Evolutionary conservation across 495 filamentous ascomycete genomes (phyloP).

Genomic region (Annulohypoxylon nitens): DNA sequence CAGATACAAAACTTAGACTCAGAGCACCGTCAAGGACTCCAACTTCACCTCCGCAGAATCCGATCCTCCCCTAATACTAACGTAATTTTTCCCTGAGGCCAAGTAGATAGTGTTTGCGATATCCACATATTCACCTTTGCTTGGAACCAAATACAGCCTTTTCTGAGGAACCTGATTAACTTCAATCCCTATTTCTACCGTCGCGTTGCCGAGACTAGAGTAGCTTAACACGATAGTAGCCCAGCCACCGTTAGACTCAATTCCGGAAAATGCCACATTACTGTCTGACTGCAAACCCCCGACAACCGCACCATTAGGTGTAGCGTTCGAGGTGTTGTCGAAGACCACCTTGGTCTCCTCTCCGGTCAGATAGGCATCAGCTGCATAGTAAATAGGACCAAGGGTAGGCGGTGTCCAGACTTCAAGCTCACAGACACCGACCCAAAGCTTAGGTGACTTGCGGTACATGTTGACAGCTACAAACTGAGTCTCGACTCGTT

Average conservation of each 20-base stretch:
- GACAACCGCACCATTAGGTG: conserved; percentile 54
- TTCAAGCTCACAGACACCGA: conserved; percentile 56
- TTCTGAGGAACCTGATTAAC: conserved; percentile 48
- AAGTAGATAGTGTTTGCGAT: conserved; percentile 33
- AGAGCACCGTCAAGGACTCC: conserved; percentile 37
- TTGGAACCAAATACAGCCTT: conserved; percentile 36
- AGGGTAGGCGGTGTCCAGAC: conserved; percentile 51
- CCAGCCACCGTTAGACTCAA: conserved; percentile 38
- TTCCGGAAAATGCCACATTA: conserved; percentile 52
- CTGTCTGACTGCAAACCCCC: conserved; percentile 45
- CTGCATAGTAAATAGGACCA: conserved; percentile 48
- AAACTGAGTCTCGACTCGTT: conserved; percentile 46
- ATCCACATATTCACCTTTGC: conserved; percentile 40
- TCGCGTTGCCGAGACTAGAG: conserved; percentile 34
- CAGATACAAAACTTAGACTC: background rate
- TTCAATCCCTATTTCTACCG: conserved; percentile 39
- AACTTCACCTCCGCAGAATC: conserved; percentile 33
- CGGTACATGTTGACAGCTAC: conserved; percentile 53
- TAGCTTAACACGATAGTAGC: conserved; percentile 43
- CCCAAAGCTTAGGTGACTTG: conserved; percentile 41
- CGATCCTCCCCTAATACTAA: conserved; percentile 51
- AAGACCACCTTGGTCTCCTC: conserved; percentile 45
- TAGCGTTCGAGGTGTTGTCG: conserved; percentile 46
- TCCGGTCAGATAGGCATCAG: conserved; percentile 52
- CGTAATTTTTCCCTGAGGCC: conserved; percentile 50